Evolutionary conservation across 257 asterid species (phyloP).

Genomic region (Cordia subcordata): DNA sequence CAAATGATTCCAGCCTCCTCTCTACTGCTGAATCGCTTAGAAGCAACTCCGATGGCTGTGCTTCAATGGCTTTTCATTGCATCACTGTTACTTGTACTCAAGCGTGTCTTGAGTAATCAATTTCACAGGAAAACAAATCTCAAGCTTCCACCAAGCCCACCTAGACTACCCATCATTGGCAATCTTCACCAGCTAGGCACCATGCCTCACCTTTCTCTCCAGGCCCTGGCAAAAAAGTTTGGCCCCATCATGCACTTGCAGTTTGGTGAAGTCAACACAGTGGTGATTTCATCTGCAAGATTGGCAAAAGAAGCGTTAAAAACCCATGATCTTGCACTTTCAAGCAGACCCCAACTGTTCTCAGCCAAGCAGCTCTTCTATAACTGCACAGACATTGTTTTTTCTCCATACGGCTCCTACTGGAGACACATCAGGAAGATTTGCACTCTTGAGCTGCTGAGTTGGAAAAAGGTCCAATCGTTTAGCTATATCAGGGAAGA

Average conservation of each 20-base stretch:
- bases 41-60: constrained; percentile 17
- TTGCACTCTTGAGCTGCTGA: constrained; percentile 37
- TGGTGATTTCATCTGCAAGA: constrained; percentile 45
- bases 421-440: constrained; percentile 48
- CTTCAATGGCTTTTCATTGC: constrained; percentile 10
- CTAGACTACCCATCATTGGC: constrained; percentile 50
- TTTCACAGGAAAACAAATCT: neutral
- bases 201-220: constrained; percentile 46
- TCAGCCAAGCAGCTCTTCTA: constrained; percentile 53
- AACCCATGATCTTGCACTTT: constrained; percentile 38
- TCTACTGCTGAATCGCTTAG: neutral
- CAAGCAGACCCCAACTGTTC: constrained; percentile 44
- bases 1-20: too few relatives aligned
- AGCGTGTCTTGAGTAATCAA: constrained; percentile 8
- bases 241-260: constrained; percentile 48
- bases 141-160: constrained; percentile 45
- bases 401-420: constrained; percentile 45
- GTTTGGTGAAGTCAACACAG: constrained; percentile 48
- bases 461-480: constrained; percentile 38
- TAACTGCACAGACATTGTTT: constrained; percentile 41
- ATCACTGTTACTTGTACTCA: constrained; percentile 12
- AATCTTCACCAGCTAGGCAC: constrained; percentile 55
- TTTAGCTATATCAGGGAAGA: constrained; percentile 35
- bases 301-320: constrained; percentile 45
- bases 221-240: constrained; percentile 26